A percentile compares a stretch with the other conserved stretches of the same genome.
phyloP scores from a whole-genome alignment of 495 filamentous ascomycete genomes.

The Penicillium macrosclerotiorum region DNA sequence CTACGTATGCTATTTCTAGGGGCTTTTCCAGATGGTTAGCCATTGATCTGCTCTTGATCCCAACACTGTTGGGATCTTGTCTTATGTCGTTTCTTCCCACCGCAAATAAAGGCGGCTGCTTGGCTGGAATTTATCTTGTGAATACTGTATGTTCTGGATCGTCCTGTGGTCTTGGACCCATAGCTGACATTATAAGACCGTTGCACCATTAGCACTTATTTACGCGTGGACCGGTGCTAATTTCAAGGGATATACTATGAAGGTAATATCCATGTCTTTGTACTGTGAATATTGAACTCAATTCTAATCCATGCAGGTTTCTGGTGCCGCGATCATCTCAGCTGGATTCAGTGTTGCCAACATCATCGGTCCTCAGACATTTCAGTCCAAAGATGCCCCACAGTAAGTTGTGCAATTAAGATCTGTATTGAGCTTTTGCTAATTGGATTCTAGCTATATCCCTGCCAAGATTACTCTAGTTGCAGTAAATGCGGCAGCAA shows the following conservation, averaged over 20 bases:
- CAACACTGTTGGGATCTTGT: constrained; percentile 50
- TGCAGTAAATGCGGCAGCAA: constrained; percentile 42
- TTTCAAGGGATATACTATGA: constrained; percentile 43
- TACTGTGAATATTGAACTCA: background rate
- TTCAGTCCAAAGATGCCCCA: constrained; percentile 50
- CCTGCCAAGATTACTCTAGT: constrained; percentile 63
- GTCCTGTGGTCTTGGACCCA: background rate
- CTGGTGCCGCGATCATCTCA: constrained; percentile 37
- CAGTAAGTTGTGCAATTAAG: constrained; percentile 15
- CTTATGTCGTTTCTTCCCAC: constrained; percentile 56
- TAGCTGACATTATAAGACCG: constrained; percentile 17
- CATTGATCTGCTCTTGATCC: constrained; percentile 36
- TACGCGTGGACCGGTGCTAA: constrained; percentile 47
- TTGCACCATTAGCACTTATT: constrained; percentile 36
- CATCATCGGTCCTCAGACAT: constrained; percentile 60
- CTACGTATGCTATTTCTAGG: constrained; percentile 39
- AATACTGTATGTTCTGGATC: constrained; percentile 40
- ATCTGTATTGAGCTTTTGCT: background rate
- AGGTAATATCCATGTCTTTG: constrained; percentile 26
- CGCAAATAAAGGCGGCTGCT: constrained; percentile 42
- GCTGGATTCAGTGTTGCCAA: constrained; percentile 52
- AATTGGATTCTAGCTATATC: constrained; percentile 18
- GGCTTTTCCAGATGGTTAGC: constrained; percentile 47
- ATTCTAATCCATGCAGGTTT: constrained; percentile 11
- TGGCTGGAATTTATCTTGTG: constrained; percentile 64